Percentiles rank a stretch among this genome's conserved stretches.
These are phyloP conservation scores for Pythium sp. DNA, from an alignment of 352 stramenopile species.

Conservation along the genomic window DNA sequence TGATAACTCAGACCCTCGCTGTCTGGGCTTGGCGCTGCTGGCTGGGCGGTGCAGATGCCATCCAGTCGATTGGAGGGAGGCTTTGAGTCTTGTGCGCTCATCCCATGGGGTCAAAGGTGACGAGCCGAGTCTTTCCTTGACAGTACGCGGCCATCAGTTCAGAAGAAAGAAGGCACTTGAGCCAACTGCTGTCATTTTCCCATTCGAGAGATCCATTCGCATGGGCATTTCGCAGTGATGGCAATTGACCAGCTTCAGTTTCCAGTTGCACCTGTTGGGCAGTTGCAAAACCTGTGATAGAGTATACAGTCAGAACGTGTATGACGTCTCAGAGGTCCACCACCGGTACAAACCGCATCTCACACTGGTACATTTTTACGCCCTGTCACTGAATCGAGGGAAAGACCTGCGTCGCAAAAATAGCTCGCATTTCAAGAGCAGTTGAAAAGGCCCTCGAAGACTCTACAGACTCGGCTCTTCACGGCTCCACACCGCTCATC, in stretches of 20 bases:
- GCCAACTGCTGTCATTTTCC: slow-evolving; percentile 5
- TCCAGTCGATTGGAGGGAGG: neutral
- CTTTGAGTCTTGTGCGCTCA: neutral
- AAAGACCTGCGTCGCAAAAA: neutral
- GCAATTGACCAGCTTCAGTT: slow-evolving; percentile 3
- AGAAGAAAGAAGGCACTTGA: neutral
- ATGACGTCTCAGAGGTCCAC: slow-evolving; percentile 5
- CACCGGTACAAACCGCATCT: neutral
- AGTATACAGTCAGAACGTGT: neutral
- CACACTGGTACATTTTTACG: neutral
- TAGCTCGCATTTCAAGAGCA: neutral
- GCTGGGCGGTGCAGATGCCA: neutral
- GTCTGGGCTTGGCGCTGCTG: neutral
- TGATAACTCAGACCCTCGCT: neutral
- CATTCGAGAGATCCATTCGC: neutral
- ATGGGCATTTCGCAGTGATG: neutral
- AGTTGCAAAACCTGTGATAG: neutral
- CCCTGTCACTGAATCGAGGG: neutral
- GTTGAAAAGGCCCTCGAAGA: too few species aligned
- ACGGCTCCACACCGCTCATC: too few species aligned
- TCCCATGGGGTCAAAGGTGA: neutral
- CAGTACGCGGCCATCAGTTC: neutral
- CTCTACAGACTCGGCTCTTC: too few species aligned
- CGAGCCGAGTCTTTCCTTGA: neutral
- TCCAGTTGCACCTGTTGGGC: neutral